Percentiles rank a stretch among this genome's conserved stretches.
Evolutionary conservation across 768 basidiomycete species (phyloP).

Genomic region (Psilocybe azurescens): DNA sequence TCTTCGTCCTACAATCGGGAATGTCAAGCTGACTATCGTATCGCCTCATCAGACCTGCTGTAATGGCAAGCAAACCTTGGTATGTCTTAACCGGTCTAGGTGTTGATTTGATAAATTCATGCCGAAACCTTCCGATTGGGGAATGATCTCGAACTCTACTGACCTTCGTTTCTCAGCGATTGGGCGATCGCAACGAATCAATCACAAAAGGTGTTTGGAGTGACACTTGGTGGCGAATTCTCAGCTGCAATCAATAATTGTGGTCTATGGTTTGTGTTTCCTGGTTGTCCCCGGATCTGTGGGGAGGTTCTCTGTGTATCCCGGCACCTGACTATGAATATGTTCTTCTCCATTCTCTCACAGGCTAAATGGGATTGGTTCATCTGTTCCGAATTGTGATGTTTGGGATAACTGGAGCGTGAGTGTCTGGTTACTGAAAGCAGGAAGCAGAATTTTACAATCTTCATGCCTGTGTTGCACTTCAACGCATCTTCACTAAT

Average conservation of each 20-base stretch:
- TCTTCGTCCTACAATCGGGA: slow-evolving; percentile 9
- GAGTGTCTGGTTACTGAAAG: slow-evolving; percentile 22
- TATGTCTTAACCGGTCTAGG: slow-evolving; percentile 28
- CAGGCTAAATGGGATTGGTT: slow-evolving; percentile 54
- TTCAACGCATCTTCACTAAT: slow-evolving; percentile 11
- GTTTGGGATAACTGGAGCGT: slow-evolving; percentile 52
- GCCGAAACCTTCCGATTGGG: slow-evolving; percentile 19
- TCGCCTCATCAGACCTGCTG: slow-evolving; percentile 36
- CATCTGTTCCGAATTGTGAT: slow-evolving; percentile 40
- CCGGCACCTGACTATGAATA: slow-evolving; percentile 17
- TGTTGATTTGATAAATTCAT: slow-evolving; percentile 20
- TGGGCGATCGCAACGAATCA: slow-evolving; percentile 58
- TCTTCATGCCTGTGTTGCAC: not conserved
- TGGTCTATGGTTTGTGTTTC: slow-evolving; percentile 56
- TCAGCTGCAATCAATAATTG: slow-evolving; percentile 81
- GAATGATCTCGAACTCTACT: slow-evolving; percentile 21
- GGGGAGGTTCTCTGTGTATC: slow-evolving; percentile 13
- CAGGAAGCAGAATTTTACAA: not conserved
- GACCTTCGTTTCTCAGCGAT: slow-evolving; percentile 39
- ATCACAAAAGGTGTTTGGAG: slow-evolving; percentile 76
- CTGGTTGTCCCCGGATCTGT: slow-evolving; percentile 11
- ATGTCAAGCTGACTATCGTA: slow-evolving; percentile 17
- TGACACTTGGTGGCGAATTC: slow-evolving; percentile 86
- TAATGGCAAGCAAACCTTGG: slow-evolving; percentile 50
- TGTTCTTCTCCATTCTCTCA: slow-evolving; percentile 18